These are phyloP conservation scores for Ascoidea rubescens DNA, from an alignment of 805 yeast genomes.

Conservation along the genomic window DNA sequence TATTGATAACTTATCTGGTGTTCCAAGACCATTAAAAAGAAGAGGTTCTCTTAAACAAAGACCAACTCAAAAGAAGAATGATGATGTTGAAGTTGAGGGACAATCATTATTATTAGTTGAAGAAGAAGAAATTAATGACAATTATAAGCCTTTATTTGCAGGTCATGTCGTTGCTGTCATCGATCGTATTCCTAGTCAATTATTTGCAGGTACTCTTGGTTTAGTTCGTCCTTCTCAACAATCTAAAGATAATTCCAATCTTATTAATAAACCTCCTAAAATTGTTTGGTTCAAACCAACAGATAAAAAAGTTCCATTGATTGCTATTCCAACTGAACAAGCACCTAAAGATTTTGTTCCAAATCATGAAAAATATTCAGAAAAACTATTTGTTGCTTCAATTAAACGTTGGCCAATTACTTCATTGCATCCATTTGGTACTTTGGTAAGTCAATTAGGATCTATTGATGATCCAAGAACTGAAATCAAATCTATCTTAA, in stretches of 20 bases:
- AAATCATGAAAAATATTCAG: conserved; percentile 70
- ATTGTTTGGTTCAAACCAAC: conserved; percentile 99
- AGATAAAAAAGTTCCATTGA: conserved; percentile 92
- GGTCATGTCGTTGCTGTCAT: conserved; percentile 98
- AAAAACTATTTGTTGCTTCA: conserved; percentile 81
- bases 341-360: conserved; percentile 94
- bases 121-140: conserved; percentile 92
- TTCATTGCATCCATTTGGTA: conserved; percentile 95
- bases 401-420: conserved; percentile 99
- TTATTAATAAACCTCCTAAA: conserved; percentile 45
- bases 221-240: conserved; percentile 91
- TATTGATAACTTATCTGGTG: conserved; percentile 18
- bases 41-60: conserved; percentile 87
- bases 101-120: conserved; percentile 84
- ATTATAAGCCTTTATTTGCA: conserved; percentile 84
- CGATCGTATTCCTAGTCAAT: conserved; percentile 94
- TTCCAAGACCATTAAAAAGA: conserved; percentile 32
- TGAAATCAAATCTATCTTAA: conserved; percentile 76
- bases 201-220: conserved; percentile 90
- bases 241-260: conserved; percentile 49
- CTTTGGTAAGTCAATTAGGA: conserved; percentile 78
- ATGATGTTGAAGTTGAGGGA: conserved; percentile 97
- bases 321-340: conserved; percentile 97
- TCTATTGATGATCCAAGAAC: conserved; percentile 60
- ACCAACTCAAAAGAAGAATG: conserved; percentile 94